These are phyloP conservation scores for Monilinia fructigena DNA, from an alignment of 2,329 filamentous ascomycete species.

Conservation along the genomic window DNA sequence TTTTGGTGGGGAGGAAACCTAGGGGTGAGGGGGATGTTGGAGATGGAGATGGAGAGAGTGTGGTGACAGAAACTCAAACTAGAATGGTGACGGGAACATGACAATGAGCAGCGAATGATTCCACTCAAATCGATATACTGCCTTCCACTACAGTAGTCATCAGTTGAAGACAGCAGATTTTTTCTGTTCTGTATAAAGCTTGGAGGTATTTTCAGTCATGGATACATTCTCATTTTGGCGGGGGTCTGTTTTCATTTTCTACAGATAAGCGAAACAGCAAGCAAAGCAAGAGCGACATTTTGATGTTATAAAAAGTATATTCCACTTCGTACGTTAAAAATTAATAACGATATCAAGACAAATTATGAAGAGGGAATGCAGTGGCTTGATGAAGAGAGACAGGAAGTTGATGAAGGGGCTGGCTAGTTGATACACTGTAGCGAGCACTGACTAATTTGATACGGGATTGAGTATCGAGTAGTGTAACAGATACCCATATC, in stretches of 20 bases:
- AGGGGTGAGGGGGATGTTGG: conserved; percentile 7
- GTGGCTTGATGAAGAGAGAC: no score
- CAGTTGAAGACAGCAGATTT: background rate
- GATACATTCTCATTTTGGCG: background rate
- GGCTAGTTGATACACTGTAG: no score
- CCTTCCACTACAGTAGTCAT: background rate
- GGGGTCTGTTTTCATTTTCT: background rate
- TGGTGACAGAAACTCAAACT: background rate
- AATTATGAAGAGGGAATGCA: background rate
- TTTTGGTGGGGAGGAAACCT: conserved; percentile 37
- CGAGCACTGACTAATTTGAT: no score
- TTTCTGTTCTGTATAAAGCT: background rate
- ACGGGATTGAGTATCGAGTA: no score
- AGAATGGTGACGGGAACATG: background rate
- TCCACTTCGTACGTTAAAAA: background rate
- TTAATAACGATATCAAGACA: background rate
- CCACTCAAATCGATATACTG: background rate
- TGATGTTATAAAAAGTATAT: background rate
- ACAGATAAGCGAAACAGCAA: background rate
- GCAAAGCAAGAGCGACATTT: background rate
- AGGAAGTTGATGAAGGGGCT: background rate
- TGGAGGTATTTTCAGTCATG: background rate
- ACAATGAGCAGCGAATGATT: background rate
- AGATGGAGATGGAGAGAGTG: background rate
- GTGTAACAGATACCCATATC: no score